phyloP scores from a whole-genome alignment of 1,284 basidiomycete genomes.

The Trametes pubescens region DNA sequence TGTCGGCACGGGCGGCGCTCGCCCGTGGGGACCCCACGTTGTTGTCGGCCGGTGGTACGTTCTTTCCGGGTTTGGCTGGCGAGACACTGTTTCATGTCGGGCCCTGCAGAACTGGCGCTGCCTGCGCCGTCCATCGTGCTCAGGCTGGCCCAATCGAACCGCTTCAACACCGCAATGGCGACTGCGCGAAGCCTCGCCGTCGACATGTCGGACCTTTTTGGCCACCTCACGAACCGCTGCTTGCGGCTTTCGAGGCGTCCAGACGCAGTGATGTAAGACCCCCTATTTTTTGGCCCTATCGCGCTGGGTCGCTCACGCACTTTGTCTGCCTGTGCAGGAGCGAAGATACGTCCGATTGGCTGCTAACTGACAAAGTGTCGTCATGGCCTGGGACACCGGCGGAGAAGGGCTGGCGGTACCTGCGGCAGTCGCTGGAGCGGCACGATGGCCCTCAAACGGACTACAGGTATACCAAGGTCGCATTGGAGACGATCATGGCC shows the following conservation, averaged over 20 bases:
- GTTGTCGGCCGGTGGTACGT: conserved; percentile 56
- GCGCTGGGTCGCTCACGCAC: conserved; percentile 3
- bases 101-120: conserved; percentile 62
- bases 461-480: conserved; percentile 77
- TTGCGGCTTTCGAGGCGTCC: conserved; percentile 73
- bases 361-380: conserved; percentile 80
- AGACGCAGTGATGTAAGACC: conserved; percentile 59
- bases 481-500: conserved; percentile 80
- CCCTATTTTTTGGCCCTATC: conserved; percentile 19
- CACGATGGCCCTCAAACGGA: conserved; percentile 82
- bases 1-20: conserved; percentile 84
- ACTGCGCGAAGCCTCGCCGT: conserved; percentile 81
- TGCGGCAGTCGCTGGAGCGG: conserved; percentile 81
- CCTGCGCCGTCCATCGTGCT: conserved; percentile 81
- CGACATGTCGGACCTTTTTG: conserved; percentile 90
- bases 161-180: conserved; percentile 83
- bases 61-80: conserved; percentile 20
- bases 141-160: conserved; percentile 81
- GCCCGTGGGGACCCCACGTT: conserved; percentile 65
- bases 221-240: conserved; percentile 81
- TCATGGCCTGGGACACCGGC: conserved; percentile 86
- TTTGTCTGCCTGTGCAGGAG: conserved; percentile 50
- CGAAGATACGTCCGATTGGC: conserved; percentile 78
- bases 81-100: conserved; percentile 25
- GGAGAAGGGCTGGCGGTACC: conserved; percentile 89